Percentiles rank a stretch among this genome's conserved stretches.
Conservation (phyloP, 2,329 filamentous ascomycete species). For the Hirsutella rhossiliensis region DNA sequence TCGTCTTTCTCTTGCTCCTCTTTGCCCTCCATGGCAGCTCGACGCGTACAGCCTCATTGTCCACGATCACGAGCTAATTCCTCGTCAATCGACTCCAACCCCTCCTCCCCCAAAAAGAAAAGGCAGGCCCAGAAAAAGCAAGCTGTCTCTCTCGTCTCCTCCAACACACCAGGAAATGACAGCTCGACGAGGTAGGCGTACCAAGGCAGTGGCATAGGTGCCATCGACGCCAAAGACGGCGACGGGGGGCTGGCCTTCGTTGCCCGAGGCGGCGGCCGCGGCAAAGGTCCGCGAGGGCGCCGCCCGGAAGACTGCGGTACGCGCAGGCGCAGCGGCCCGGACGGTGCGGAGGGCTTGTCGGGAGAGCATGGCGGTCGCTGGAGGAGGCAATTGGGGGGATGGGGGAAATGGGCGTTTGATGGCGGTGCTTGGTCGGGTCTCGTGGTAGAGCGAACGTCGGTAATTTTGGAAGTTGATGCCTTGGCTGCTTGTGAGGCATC, state of each 20-base stretch:
- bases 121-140: no score
- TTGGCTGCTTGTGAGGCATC: constrained; percentile 22
- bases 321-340: constrained; percentile 48
- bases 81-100: no score
- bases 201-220: constrained; percentile 96
- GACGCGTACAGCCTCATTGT: no score
- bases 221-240: constrained; percentile 92
- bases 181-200: constrained; percentile 38
- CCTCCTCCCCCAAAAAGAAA: no score
- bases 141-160: no score
- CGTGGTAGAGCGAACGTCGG: constrained; percentile 18
- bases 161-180: background rate
- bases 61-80: no score
- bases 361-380: constrained; percentile 38
- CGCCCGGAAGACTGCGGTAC: constrained; percentile 28
- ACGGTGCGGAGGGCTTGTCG: constrained; percentile 46
- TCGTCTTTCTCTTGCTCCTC: no score
- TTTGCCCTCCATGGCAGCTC: background rate
- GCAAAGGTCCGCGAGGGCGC: constrained; percentile 67
- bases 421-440: constrained; percentile 13
- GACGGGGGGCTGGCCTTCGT: constrained; percentile 71
- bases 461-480: constrained; percentile 31
- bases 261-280: constrained; percentile 52
- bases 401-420: constrained; percentile 14
- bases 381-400: constrained; percentile 6